Evolutionary conservation across 2,329 filamentous ascomycete genomes (phyloP).

Genomic region (Microcyclospora tardicrescens): DNA sequence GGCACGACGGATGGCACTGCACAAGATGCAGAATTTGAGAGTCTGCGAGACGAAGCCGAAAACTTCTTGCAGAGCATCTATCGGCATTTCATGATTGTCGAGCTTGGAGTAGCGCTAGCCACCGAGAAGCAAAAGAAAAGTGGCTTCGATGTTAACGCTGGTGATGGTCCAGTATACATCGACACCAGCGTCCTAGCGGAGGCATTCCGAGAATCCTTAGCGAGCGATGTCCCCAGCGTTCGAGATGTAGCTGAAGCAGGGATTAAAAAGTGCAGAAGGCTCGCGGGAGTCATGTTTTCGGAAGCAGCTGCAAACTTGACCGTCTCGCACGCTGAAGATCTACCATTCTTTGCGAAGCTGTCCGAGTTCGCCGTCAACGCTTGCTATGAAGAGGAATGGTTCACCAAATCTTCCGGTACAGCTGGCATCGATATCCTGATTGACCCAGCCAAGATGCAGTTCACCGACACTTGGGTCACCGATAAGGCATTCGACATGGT

Average conservation of each 20-base stretch:
- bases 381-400: slow-evolving; percentile 98
- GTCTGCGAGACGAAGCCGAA: slow-evolving; percentile 60
- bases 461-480: slow-evolving; percentile 73
- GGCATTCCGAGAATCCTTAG: slow-evolving; percentile 77
- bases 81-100: slow-evolving; percentile 79
- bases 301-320: slow-evolving; percentile 28
- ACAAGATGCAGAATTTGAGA: neutral
- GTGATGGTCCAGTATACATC: slow-evolving; percentile 76
- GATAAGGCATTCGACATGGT: slow-evolving; percentile 78
- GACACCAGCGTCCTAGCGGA: slow-evolving; percentile 81
- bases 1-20: slow-evolving; percentile 54
- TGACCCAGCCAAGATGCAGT: slow-evolving; percentile 68
- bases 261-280: slow-evolving; percentile 64
- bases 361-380: slow-evolving; percentile 80
- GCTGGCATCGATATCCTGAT: slow-evolving; percentile 80
- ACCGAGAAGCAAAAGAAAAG: slow-evolving; percentile 63
- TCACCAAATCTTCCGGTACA: slow-evolving; percentile 86
- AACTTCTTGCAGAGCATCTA: slow-evolving; percentile 68
- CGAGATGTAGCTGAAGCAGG: slow-evolving; percentile 71
- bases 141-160: slow-evolving; percentile 70
- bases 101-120: slow-evolving; percentile 74
- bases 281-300: slow-evolving; percentile 63
- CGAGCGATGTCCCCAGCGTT: slow-evolving; percentile 69
- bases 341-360: slow-evolving; percentile 76
- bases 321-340: slow-evolving; percentile 50